Base-by-base conservation (phyloP, 2,329 filamentous ascomycete genomes). In the Neurospora sp. region DNA sequence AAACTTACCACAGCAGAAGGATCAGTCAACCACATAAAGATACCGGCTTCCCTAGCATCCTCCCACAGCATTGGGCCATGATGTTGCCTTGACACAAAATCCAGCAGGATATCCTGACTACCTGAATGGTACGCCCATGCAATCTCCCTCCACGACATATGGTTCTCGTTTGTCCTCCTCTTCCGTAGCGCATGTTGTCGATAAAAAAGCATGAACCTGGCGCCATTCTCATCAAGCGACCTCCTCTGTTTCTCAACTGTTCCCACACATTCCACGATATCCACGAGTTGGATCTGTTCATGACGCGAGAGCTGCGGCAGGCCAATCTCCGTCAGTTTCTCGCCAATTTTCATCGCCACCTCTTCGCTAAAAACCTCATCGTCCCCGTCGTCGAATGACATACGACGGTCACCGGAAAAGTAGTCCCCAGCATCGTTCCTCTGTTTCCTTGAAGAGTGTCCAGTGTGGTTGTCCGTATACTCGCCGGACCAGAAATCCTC, bases 1-100 rank as follows among this genome's bases (percentile, higher is more conserved):
- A 36, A 68, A 79, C 89, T 79, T 84, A 96, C 93, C 78, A 98
- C 82, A 28, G 93, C 89, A 69, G 86, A 87, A 19, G 85, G 80
- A 78, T 97, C 94, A 0, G 89, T 88, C 73, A 99, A 85, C 95
- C 96, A 99, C 89, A 97, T 95, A 77, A 97, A 97, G 69, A 98
- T 85, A 11, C 96, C 96, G 74, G 91, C 93, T 77, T 96, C 91
- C 66, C 91, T 86, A 1, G 95, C 96, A 75, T 94, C 87, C 73
- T 91, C 87, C 96, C 96, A 99, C 7, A 90, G 82, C 82, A 98
- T 85, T 71, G 88, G 90, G 1, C 91, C 90, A 73, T 93, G 91
- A 75, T 91, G 93, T 76, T 96, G 93, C 23, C 88, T 84, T 11
- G 90, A 89, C 10, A 97, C 91, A 75, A 97, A 90, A 78, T 97